phyloP scores from a whole-genome alignment of 371 early-diverging fungal species.

The Mortierella sp. region DNA sequence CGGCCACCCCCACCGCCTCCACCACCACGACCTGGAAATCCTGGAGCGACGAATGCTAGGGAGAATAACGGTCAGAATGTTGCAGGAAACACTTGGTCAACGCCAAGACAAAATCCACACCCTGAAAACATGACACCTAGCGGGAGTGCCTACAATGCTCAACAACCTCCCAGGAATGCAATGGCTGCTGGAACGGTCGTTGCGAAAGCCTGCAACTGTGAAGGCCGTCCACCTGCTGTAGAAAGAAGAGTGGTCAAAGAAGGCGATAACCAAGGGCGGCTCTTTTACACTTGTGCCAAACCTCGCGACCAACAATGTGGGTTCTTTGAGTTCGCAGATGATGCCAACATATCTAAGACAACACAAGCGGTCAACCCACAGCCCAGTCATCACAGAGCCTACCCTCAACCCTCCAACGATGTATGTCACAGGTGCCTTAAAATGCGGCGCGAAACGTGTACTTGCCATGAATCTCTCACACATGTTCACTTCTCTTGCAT shows the following conservation, averaged over 20 bases:
- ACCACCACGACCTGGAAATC: not conserved
- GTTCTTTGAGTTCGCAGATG: conserved; percentile 65
- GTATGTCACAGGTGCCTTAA: not conserved
- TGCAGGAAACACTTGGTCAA: not conserved
- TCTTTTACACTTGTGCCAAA: conserved; percentile 62
- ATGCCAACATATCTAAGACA: conserved; percentile 5
- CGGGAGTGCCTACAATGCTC: not conserved
- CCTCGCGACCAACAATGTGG: conserved; percentile 55
- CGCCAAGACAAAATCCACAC: not conserved
- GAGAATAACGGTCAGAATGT: not conserved
- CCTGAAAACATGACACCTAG: not conserved
- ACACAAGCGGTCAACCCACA: not conserved
- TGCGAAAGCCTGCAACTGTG: conserved; percentile 45
- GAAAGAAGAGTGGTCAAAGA: conserved; percentile 60
- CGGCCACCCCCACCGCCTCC: conserved; percentile 10
- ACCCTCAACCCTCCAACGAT: conserved; percentile 7
- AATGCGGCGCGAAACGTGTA: not conserved
- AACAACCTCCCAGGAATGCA: not conserved
- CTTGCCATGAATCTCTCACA: not conserved
- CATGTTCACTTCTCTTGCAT: not conserved
- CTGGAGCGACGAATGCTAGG: not conserved
- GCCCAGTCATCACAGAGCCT: not conserved
- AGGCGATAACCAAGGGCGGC: conserved; percentile 71
- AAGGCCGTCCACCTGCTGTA: conserved; percentile 56
- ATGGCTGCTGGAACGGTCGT: not conserved